phyloP scores from a whole-genome alignment of 1,284 basidiomycete genomes.

The Ceratobasidium sp. region DNA sequence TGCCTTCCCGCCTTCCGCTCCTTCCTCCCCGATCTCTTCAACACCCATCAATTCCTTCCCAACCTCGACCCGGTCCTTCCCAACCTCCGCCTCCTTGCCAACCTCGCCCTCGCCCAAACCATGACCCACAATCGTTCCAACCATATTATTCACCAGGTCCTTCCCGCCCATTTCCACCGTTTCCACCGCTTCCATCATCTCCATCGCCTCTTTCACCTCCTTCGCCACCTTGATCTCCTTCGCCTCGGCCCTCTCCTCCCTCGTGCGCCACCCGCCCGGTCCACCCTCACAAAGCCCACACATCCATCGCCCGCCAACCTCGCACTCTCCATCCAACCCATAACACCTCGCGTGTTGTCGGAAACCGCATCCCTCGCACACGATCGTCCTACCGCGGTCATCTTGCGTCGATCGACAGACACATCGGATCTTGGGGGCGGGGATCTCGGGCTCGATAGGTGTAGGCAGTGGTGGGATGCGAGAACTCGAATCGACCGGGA shows the following conservation, averaged over 20 bases:
- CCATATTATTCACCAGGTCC: not conserved
- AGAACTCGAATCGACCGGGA: not conserved
- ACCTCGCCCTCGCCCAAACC: not conserved
- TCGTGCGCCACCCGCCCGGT: not conserved
- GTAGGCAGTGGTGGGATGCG: too few relatives aligned
- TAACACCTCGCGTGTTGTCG: constrained; percentile 49
- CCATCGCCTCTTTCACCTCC: not conserved
- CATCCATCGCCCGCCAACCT: constrained; percentile 38
- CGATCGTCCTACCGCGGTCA: constrained; percentile 48
- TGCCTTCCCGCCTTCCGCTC: not conserved
- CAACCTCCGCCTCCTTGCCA: constrained; percentile 15
- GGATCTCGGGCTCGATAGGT: not conserved
- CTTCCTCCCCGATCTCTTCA: constrained; percentile 1
- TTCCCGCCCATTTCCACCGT: not conserved
- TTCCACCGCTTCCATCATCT: not conserved
- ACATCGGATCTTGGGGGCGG: constrained; percentile 44
- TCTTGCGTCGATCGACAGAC: constrained; percentile 47
- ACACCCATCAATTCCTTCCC: not conserved
- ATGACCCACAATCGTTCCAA: not conserved
- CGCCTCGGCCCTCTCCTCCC: not conserved
- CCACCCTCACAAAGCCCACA: constrained; percentile 44
- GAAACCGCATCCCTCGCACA: constrained; percentile 48
- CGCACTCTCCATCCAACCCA: constrained; percentile 33
- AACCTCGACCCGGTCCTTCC: constrained; percentile 8
- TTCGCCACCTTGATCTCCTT: not conserved